phyloP scores from a whole-genome alignment of 1,284 basidiomycete genomes.

The Ustilago trichophora region DNA sequence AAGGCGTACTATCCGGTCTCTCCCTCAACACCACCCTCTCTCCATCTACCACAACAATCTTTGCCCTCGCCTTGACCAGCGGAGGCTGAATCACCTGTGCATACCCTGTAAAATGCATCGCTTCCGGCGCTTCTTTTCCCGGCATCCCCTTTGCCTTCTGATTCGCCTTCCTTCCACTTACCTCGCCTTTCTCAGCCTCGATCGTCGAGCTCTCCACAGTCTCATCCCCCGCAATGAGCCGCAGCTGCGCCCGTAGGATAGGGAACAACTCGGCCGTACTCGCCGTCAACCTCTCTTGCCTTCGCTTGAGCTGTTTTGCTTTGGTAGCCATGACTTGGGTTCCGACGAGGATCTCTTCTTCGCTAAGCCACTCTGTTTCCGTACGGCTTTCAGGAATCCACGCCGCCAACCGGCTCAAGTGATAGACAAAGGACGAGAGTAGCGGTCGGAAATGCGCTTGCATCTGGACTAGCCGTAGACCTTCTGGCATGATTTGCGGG shows the following conservation, averaged over 20 bases:
- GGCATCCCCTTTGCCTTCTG: slow-evolving; percentile 1
- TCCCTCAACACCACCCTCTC: slow-evolving; percentile 14
- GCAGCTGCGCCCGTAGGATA: slow-evolving; percentile 18
- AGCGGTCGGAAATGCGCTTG: slow-evolving; percentile 20
- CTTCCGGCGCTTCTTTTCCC: not conserved
- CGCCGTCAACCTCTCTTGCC: slow-evolving; percentile 28
- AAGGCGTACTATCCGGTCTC: not conserved
- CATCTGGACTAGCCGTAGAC: slow-evolving; percentile 8
- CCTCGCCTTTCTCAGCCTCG: not conserved
- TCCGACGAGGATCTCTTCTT: slow-evolving; percentile 37
- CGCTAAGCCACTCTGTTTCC: slow-evolving; percentile 34
- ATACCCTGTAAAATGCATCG: slow-evolving; percentile 13
- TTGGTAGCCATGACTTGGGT: slow-evolving; percentile 32
- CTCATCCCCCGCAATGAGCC: slow-evolving; percentile 14
- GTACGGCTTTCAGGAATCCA: slow-evolving; percentile 38
- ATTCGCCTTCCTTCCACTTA: no score
- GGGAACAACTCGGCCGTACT: slow-evolving; percentile 32
- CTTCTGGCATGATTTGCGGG: slow-evolving; percentile 17
- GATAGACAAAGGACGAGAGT: slow-evolving; percentile 21
- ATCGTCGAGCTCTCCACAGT: slow-evolving; percentile 16
- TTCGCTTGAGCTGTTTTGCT: slow-evolving; percentile 20
- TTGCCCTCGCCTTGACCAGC: not conserved
- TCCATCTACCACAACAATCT: slow-evolving; percentile 15
- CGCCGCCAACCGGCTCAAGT: slow-evolving; percentile 30
- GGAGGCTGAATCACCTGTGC: not conserved